These are phyloP conservation scores for Leavenworthia alabamica DNA, from an alignment of 345 rosid genomes.

Conservation along the genomic window DNA sequence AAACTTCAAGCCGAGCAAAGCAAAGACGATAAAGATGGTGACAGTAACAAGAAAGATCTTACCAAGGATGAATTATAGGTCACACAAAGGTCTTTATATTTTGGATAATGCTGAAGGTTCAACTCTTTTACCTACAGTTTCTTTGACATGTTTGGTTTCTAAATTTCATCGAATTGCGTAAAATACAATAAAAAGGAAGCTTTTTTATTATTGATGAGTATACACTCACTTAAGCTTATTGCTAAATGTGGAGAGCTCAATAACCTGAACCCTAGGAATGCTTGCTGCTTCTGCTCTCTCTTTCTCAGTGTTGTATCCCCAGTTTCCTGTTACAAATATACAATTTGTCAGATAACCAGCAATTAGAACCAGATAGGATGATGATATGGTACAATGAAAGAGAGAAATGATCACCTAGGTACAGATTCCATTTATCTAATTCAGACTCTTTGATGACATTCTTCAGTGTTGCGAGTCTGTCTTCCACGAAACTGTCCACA, in stretches of 20 bases:
- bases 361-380: not conserved
- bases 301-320: conserved; percentile 39
- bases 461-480: conserved; percentile 80
- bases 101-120: not conserved
- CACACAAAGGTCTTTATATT: not conserved
- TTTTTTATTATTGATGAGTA: not conserved
- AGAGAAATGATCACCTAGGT: conserved; percentile 42
- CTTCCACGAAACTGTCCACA: conserved; percentile 77
- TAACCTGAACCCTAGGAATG: conserved; percentile 63
- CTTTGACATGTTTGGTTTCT: conserved; percentile 3
- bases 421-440: conserved; percentile 78
- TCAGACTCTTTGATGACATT: conserved; percentile 82
- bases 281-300: conserved; percentile 76
- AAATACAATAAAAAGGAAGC: conserved; percentile 8
- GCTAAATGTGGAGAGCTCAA: conserved; percentile 72
- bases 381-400: not conserved
- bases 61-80: conserved; percentile 56
- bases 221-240: conserved; percentile 56
- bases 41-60: conserved; percentile 12
- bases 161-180: not conserved
- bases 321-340: conserved; percentile 14
- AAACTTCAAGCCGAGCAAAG: conserved; percentile 32
- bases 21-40: conserved; percentile 4
- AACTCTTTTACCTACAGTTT: not conserved
- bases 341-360: not conserved